Percentiles rank a stretch among this genome's conserved stretches.
Evolutionary conservation across 805 yeast genomes (phyloP).

Genomic region (Ogataea philodendri): DNA sequence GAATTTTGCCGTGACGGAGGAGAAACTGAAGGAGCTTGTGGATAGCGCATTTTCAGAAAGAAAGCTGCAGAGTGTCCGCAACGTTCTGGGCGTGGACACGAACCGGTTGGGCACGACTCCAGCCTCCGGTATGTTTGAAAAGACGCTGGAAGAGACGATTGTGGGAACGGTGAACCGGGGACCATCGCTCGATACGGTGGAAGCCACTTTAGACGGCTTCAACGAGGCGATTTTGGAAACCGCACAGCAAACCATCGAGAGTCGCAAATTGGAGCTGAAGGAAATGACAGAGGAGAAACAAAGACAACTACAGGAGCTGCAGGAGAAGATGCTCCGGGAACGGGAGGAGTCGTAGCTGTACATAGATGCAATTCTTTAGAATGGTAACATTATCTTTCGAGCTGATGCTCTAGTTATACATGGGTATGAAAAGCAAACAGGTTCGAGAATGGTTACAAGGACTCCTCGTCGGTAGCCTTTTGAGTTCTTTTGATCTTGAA

Average conservation of each 20-base stretch:
- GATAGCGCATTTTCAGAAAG: slow-evolving; percentile 48
- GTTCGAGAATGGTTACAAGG: slow-evolving; percentile 18
- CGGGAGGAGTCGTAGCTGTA: slow-evolving; percentile 5
- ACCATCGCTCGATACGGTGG: slow-evolving; percentile 33
- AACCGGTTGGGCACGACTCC: slow-evolving; percentile 25
- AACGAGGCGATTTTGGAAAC: slow-evolving; percentile 24
- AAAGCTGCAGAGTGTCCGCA: slow-evolving; percentile 33
- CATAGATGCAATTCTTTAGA: slow-evolving; percentile 1
- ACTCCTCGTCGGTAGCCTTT: slow-evolving; percentile 41
- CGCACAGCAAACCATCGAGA: slow-evolving; percentile 26
- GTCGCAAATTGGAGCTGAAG: slow-evolving; percentile 22
- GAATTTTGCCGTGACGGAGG: slow-evolving; percentile 70
- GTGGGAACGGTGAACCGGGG: slow-evolving; percentile 33
- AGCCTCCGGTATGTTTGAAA: slow-evolving; percentile 24
- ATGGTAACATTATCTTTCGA: slow-evolving; percentile 1
- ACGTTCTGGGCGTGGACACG: slow-evolving; percentile 21
- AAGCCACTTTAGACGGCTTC: slow-evolving; percentile 32
- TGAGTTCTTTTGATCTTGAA: slow-evolving; percentile 66
- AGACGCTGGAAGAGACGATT: slow-evolving; percentile 28
- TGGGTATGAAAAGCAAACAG: slow-evolving; percentile 2
- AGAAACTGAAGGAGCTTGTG: slow-evolving; percentile 56
- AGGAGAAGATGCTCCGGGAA: slow-evolving; percentile 23
- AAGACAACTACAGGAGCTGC: slow-evolving; percentile 22
- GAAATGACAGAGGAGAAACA: slow-evolving; percentile 27
- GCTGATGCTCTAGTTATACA: slow-evolving; percentile 7